A percentile compares a stretch with the other conserved stretches of the same genome.
Evolutionary conservation across 805 yeast genomes (phyloP).

Genomic region (Starmerella sirachaensis): DNA sequence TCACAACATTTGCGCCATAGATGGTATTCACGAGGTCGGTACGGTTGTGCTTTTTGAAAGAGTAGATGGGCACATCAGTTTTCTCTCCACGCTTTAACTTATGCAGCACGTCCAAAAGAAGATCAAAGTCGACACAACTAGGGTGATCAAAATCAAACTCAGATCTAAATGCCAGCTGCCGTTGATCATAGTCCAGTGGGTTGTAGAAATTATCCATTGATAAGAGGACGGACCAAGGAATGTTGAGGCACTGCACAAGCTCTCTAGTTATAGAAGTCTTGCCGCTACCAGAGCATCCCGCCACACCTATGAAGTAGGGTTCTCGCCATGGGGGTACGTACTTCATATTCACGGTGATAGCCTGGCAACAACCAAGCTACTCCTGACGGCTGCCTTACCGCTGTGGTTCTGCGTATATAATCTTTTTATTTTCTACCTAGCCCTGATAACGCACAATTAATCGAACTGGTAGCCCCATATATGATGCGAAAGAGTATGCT

Average conservation of each 20-base stretch:
- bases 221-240: slow-evolving; percentile 84
- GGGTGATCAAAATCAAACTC: slow-evolving; percentile 84
- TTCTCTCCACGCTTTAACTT: slow-evolving; percentile 57
- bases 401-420: too few relatives aligned
- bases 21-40: slow-evolving; percentile 59
- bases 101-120: slow-evolving; percentile 49
- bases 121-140: slow-evolving; percentile 67
- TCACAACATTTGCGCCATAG: slow-evolving; percentile 88
- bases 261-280: slow-evolving; percentile 83
- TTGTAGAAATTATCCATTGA: slow-evolving; percentile 86
- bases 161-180: slow-evolving; percentile 49
- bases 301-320: slow-evolving; percentile 69
- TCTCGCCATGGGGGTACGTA: slow-evolving; percentile 82
- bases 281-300: slow-evolving; percentile 83
- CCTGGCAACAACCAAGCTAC: too few relatives aligned
- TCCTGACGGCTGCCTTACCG: too few relatives aligned
- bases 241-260: slow-evolving; percentile 53
- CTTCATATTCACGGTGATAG: too few relatives aligned
- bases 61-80: slow-evolving; percentile 55
- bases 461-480: too few relatives aligned
- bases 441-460: too few relatives aligned
- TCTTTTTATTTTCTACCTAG: too few relatives aligned
- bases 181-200: slow-evolving; percentile 53
- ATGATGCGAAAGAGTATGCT: too few relatives aligned
- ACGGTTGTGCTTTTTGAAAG: slow-evolving; percentile 51